Base-by-base conservation (phyloP, 73 alveolate species). In the Paramecium primaurelia region DNA sequence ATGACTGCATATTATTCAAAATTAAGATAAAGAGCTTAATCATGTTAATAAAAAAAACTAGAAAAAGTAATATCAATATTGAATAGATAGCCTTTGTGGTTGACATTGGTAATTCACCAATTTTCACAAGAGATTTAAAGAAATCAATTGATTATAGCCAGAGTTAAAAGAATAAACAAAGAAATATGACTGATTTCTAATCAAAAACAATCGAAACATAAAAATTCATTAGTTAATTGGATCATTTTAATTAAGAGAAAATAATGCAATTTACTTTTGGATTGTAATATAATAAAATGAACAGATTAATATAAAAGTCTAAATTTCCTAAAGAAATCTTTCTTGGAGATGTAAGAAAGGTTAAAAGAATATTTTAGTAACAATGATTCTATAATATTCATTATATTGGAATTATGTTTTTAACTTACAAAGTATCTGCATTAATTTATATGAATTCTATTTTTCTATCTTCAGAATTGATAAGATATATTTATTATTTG, bases 281-380 rank as follows among this genome's bases (percentile, higher is more conserved):
- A 34, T 7, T 71, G 28, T 14, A 71, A 22, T 34, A 71, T 30
- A 71, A 71, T 71, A 71, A 34, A 71, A 71, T 71, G 59, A 60
- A 16, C 26, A 60, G 6, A 7, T 45, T 22, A 25, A 60, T 1
- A 60, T 25, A 60, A 60, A 60, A 37, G 51, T 34, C 36, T 9
- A 71, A 71, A 71, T 71, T 71, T 71, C 86, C 86, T 34, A 71
- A 37, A 71, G 86, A 71, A 7, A 37, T 71, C 8, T 73, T 73
- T 73, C 37, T 73, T 20, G 87, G 87, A 4, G 64, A 73, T 40
- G 87, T 73, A 1, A 73, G 87, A 40, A 73, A 73, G 11, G 68
- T 73, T 6, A 73, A 73, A 73, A 73, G 87, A 73, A 73, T 73
- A 12, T 64, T 64, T 64, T 34, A 64, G 84, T 64, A 64, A 64